Evolutionary conservation across 768 basidiomycete species (phyloP), one percentile per base, ranked within the genome.

Genomic region (Mycena rosella): DNA sequence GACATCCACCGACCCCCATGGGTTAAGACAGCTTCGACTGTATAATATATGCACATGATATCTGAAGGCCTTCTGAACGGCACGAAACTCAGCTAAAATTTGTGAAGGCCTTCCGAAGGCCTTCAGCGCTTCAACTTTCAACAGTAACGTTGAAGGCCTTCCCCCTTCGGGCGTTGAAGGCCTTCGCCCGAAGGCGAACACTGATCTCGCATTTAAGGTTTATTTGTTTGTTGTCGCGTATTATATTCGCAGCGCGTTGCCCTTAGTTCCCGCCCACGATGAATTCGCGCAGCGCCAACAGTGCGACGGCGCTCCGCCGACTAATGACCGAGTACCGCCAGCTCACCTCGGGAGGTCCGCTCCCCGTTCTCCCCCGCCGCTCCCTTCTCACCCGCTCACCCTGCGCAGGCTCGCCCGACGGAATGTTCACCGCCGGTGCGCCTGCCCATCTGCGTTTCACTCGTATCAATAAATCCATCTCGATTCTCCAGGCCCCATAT

Each of bases 311-410:
- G 13, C 82, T 94, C 51, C 87, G 93, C 68, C 86, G 96, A 48
- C 84, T 97, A 59, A 97, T 96, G 96, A 96, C 92, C 2, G 96
- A 98, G 75, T 95, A 95, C 84, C 93, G 90, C 78, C 93, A 93
- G 72, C 85, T 95, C 74, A 93, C 91, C 1, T 83, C 94, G 10
- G 90, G 91, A 82, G 93, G 91, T 91, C 69, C 66, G 82, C 60
- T 36, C 29, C 62, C 63, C 60, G 38, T 32, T 62, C 40, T 44
- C 56, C 56, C 54, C 27, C 56, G 29, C 24, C 47, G 56, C 54
- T 0, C n/a, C 15, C n/a, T 7, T 38, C 30, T 63, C 56, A 49
- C 56, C 32, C 48, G 32, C 34, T 34, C 11, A 32, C 49, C 36
- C 38, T 55, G 32, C 40, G 29, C 69, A 93, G 93, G 93, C 71